phyloP scores from a whole-genome alignment of 352 stramenopile species.

The Blastocystis sp. region DNA sequence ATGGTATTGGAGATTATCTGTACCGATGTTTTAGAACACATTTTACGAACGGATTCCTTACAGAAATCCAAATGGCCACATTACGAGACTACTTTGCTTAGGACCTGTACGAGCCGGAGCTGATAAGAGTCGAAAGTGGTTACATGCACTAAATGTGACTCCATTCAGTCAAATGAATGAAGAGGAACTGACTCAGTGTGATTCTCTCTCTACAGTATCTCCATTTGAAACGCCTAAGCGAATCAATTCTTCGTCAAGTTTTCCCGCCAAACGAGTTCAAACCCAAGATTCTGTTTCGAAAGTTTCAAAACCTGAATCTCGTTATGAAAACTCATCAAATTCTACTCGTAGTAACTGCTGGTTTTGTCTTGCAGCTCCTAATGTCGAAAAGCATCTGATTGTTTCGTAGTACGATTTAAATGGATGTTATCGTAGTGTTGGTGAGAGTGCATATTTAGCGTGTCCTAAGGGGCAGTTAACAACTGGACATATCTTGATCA shows the following conservation, averaged over 20 bases:
- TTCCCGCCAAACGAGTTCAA: not conserved
- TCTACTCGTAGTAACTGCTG: constrained; percentile 4
- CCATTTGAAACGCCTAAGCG: constrained; percentile 1
- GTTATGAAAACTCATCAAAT: not conserved
- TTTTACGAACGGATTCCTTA: constrained; percentile 60
- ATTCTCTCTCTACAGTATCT: not conserved
- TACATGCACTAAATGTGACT: constrained; percentile 41
- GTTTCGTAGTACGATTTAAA: not conserved
- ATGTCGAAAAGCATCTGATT: constrained; percentile 60
- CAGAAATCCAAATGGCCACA: not conserved
- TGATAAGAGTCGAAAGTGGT: constrained; percentile 59
- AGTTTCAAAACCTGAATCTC: too few species aligned
- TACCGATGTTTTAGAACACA: not conserved
- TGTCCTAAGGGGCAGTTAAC: constrained; percentile 53
- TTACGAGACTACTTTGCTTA: constrained; percentile 48
- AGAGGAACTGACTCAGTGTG: not conserved
- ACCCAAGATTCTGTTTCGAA: not conserved
- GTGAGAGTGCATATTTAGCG: constrained; percentile 43
- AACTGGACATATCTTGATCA: constrained; percentile 40
- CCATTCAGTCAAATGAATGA: not conserved
- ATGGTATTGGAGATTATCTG: not conserved
- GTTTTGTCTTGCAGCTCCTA: constrained; percentile 59
- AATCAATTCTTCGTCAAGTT: too few species aligned
- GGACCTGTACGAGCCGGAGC: constrained; percentile 18
- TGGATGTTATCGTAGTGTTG: not conserved